Percentiles rank a stretch among this genome's conserved stretches.
Conservation (phyloP, 108 stramenopile species). For the Nannochloropsis salina region DNA sequence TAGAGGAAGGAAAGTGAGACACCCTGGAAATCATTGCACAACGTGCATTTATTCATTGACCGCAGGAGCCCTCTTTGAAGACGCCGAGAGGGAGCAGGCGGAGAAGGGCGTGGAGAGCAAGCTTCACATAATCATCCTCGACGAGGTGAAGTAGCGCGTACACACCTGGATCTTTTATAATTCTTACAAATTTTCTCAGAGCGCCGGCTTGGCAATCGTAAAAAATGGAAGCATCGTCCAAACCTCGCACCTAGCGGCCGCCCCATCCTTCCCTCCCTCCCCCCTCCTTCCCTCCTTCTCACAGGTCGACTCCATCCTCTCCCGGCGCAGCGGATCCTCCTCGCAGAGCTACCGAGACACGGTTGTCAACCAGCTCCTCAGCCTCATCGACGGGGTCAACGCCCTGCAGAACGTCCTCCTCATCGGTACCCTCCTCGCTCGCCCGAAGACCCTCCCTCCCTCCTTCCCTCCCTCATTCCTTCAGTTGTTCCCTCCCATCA, state of each 20-base stretch:
- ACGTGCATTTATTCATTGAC: not conserved
- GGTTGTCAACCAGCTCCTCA: slow-evolving; percentile 70
- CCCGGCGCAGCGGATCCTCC: slow-evolving; percentile 56
- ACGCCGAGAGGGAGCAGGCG: slow-evolving; percentile 10
- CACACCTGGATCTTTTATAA: no score
- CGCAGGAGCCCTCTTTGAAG: not conserved
- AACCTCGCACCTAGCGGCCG: no score
- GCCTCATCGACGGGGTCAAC: slow-evolving; percentile 74
- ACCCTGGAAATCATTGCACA: not conserved
- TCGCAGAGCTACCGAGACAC: slow-evolving; percentile 62
- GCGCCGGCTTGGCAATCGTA: no score
- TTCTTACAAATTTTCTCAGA: no score
- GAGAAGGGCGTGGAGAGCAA: not conserved
- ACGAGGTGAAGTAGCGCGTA: no score
- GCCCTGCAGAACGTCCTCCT: slow-evolving; percentile 66
- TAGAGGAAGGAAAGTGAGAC: not conserved
- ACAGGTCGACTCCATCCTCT: slow-evolving; percentile 67
- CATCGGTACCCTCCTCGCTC: slow-evolving; percentile 61
- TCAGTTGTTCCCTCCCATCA: not conserved
- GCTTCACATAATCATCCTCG: slow-evolving; percentile 71
- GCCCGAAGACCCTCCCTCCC: slow-evolving; percentile 9
- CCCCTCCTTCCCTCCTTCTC: not conserved
- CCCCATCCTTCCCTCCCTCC: not conserved
- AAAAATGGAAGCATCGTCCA: no score
- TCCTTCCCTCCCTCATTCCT: not conserved